Evolutionary conservation across 352 stramenopile species (phyloP), one percentile per base, ranked within the genome.

Genomic region (Phytophthora crassamura): DNA sequence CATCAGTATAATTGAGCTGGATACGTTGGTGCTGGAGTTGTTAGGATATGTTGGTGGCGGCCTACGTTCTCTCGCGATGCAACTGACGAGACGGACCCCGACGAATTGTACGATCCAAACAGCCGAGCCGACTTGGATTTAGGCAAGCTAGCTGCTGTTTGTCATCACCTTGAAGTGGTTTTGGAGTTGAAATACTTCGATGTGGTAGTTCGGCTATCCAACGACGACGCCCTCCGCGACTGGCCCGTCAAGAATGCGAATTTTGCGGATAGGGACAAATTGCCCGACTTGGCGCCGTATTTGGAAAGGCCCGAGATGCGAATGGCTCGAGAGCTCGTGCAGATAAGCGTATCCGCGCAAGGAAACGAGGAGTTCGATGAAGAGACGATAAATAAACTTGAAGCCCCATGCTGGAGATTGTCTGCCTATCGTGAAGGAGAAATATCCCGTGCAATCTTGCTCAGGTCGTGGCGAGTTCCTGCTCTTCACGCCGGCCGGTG

Each of bases 361-460:
- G 4, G 22, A 50, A 47, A 4, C 18, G 6, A 25, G 15, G 10
- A 34, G 14, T 22, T 55, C 34, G 10, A 30, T 42, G 15, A 39
- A 14, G 22, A 48, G 0, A 25, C 46, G 39, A 10, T 41, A 6
- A 35, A 15, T 0, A n/a, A 16, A 1, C 35, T 59, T 9, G 16
- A 30, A 16, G n/a, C n/a, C 11, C 7, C 40, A 48, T 16, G 30
- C 52, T 14, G 18, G 32, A 39, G 30, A 40, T n/a, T 41, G 25
- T 18, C 15, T 66, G 32, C 39, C 48, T 20, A 14, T 59, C 12
- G 11, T 35, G 3, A 65, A 52, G 20, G 45, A 53, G 3, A 66
- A 59, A 5, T 38, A 53, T 15, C 46, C 58, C 8, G n/a, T 53
- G 5, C 5, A 16, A 9, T 40, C 11, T 53, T 52, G 4, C 5